These are phyloP conservation scores for Trypanosoma congolense DNA, from an alignment of 208 protist species.

Conservation along the genomic window DNA sequence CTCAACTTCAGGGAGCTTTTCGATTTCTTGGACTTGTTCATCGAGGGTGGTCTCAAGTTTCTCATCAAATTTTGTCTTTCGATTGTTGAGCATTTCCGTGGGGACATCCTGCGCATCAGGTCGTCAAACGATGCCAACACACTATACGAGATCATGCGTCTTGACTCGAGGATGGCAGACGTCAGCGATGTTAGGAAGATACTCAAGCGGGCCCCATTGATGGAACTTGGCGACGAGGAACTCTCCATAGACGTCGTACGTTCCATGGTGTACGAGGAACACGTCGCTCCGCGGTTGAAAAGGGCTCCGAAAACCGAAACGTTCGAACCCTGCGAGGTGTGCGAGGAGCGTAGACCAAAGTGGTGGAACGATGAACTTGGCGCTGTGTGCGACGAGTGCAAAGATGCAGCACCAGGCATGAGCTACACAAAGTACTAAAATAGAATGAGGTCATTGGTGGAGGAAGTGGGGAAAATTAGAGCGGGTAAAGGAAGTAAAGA, in stretches of 20 bases:
- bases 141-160: conserved; percentile 86
- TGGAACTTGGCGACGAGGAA: conserved; percentile 67
- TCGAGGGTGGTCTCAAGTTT: conserved; percentile 65
- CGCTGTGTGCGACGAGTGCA: conserved; percentile 64
- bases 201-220: conserved; percentile 43
- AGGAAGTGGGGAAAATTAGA: background rate
- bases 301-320: conserved; percentile 69
- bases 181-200: conserved; percentile 56
- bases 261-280: conserved; percentile 58
- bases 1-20: conserved; percentile 81
- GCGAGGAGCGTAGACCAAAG: conserved; percentile 53
- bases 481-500: background rate
- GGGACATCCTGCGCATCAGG: conserved; percentile 59
- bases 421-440: conserved; percentile 60
- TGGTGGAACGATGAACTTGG: conserved; percentile 81
- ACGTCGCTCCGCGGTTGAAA: conserved; percentile 69
- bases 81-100: conserved; percentile 80
- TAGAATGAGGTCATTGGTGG: background rate
- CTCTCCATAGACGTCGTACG: conserved; percentile 55
- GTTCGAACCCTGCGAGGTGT: conserved; percentile 82
- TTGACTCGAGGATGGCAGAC: conserved; percentile 58
- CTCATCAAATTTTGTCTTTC: conserved; percentile 83
- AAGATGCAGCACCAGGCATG: conserved; percentile 29
- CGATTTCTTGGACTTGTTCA: conserved; percentile 81
- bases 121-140: conserved; percentile 41